Conservation (phyloP, 208 protist genomes). For the Leishmania lainsoni region DNA sequence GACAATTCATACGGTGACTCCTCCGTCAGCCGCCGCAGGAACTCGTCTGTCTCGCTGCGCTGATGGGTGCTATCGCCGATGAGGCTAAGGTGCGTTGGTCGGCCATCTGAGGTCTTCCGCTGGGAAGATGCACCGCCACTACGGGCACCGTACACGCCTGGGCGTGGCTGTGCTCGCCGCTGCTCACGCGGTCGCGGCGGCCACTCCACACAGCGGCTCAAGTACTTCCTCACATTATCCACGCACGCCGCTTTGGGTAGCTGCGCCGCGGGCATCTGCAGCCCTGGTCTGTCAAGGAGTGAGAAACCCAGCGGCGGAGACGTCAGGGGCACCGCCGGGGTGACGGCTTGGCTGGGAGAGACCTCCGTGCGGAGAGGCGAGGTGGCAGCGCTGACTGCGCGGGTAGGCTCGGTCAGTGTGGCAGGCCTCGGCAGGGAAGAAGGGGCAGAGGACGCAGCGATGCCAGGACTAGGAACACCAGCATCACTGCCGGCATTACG, state of each 20-base stretch:
- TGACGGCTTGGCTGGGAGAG: not conserved
- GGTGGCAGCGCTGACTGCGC: not conserved
- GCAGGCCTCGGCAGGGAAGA: not conserved
- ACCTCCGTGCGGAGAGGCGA: constrained; percentile 1
- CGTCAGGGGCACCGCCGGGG: not conserved
- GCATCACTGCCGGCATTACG: not conserved
- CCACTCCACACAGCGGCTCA: constrained; percentile 50
- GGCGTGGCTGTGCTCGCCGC: not conserved
- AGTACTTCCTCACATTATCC: constrained; percentile 44
- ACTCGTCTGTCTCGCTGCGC: constrained; percentile 22
- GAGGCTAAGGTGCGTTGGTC: not conserved
- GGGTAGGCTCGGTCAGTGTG: not conserved
- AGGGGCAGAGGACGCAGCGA: not conserved
- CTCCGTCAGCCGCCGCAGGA: constrained; percentile 29
- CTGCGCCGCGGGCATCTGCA: constrained; percentile 10
- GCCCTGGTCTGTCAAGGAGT: not conserved
- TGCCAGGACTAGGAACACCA: constrained; percentile 3
- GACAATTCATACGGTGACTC: constrained; percentile 34
- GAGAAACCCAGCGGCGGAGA: constrained; percentile 10
- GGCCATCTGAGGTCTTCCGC: not conserved
- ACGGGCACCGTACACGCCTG: not conserved
- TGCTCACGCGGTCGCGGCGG: constrained; percentile 25
- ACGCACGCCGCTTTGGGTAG: constrained; percentile 24
- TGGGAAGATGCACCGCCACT: not conserved
- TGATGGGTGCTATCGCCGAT: constrained; percentile 2